Evolutionary conservation across 1,139 yeast species (phyloP), one percentile per base, ranked within the genome.

Genomic region (Nakaseomyces kungkrabaensis): DNA sequence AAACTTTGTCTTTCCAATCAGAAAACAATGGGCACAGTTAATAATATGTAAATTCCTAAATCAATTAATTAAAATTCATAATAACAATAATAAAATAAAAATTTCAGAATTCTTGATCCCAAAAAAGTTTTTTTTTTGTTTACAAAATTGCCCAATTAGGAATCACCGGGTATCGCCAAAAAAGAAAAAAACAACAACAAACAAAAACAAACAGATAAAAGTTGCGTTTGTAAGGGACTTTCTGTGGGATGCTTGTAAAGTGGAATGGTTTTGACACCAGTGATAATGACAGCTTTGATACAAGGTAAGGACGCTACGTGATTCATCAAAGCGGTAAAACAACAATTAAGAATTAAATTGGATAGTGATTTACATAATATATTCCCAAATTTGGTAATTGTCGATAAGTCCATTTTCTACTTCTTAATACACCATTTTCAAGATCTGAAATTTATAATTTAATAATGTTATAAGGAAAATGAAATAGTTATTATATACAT

Each of bases 71-170:
- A 17, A 17, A 17, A 17, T 17, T 29, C 6, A 29, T 29, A 33
- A 33, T 33, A 10, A 33, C 6, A 8, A 33, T 9, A 9, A 33
- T 37, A 37, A 22, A 22, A 5, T 37, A 22, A 17, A 27, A 4
- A 9, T 44, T 36, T 25, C 22, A 17, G 22, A 17, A 17, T 17
- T 17, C 22, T 17, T 17, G 22, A 25, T 24, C 26, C 13, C 31
- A 44, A 13, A 10, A 24, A 11, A 4, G 25, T 11, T 37, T 37
- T 34, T 36, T 43, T 47, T 45, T 50, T 37, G 54, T 57, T 47
- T 41, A 50, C 46, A 22, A 36, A 22, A 25, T 31, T 10, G 22
- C 43, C 29, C n/a, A 29, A 48, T 33, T 17, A 45, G 47, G 37
- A 37, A 48, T 45, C 24, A 17, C 13, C 13, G 43, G 37, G 42